Evolutionary conservation across 2,329 filamentous ascomycete genomes (phyloP), one percentile per base, ranked within the genome.

Genomic region (Beauveria brongniartii): DNA sequence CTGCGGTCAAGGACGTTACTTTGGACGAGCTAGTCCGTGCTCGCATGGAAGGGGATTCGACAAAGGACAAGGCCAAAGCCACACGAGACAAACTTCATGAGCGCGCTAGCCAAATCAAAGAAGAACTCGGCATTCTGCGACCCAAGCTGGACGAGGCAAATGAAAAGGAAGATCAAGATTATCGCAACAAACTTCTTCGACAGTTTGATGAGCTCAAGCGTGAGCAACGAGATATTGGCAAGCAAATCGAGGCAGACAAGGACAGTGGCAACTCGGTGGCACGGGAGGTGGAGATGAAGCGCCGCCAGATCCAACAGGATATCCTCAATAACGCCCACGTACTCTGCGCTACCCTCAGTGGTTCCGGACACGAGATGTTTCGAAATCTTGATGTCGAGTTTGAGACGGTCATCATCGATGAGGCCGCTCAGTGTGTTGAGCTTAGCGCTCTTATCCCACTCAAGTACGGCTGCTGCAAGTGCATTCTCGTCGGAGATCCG

Each of bases 361-460:
- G 93, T 68, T 93, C 89, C 73, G 94, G 94, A 3, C 95, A 99
- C 69, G 94, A 99, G 66, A 96, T 97, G 86, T 96, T 99, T 77
- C 91, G 93, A 74, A 89, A 88, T 67, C 77, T 99, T 61, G 92
- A 90, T 68, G 91, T 99, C 56, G 94, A 99, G 73, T 99, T 99
- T 67, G 94, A 99, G 75, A 97, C 94, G 0, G 94, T 99, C 65
- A 90, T 99, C 67, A 97, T 99, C 65, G 94, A 99, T 69, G 94
- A 99, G 76, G 94, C 94, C 3, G 94, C 94, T 18, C 94, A 99
- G 80, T 99, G 93, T 73, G 95, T 99, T 63, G 94, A 99, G 76
- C 82, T 99, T 70, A 96, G 92, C 70, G 94, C 94, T 14, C 81
- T 99, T 52, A 99, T 99, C 66, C 94, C 94, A 2, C 82, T 99